Evolutionary conservation across 1,284 basidiomycete genomes (phyloP).

Genomic region (Anthracocystis panici-leucophaei): DNA sequence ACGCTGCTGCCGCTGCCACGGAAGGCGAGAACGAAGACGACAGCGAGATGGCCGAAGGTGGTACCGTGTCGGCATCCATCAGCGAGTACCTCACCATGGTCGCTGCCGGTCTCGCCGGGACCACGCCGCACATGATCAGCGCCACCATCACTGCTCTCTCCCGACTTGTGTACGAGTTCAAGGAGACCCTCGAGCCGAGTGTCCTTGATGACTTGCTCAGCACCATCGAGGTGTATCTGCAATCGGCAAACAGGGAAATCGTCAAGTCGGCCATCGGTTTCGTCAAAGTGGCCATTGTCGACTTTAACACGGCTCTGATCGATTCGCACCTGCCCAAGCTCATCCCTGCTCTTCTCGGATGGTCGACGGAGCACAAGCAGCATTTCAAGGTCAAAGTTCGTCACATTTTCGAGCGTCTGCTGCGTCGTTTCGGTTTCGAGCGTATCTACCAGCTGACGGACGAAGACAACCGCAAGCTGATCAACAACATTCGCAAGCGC

Average conservation of each 20-base stretch:
- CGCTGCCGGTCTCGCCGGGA: conserved; percentile 91
- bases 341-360: conserved; percentile 85
- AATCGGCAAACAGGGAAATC: conserved; percentile 94
- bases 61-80: conserved; percentile 79
- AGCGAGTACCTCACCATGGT: conserved; percentile 98
- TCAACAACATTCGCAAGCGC: conserved; percentile 89
- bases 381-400: conserved; percentile 98
- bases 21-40: conserved; percentile 38
- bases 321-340: conserved; percentile 81
- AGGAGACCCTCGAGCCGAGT: conserved; percentile 76
- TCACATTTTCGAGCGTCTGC: conserved; percentile 95
- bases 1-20: conserved; percentile 22
- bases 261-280: conserved; percentile 96
- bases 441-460: conserved; percentile 76
- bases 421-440: conserved; percentile 89
- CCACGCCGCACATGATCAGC: conserved; percentile 97
- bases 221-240: conserved; percentile 89
- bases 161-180: conserved; percentile 94
- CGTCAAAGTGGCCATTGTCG: conserved; percentile 91
- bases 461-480: conserved; percentile 81
- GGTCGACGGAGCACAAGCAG: conserved; percentile 98
- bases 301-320: conserved; percentile 79
- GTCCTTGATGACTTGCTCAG: conserved; percentile 88
- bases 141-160: conserved; percentile 95
- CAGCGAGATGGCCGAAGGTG: conserved; percentile 38